A percentile compares a stretch with the other conserved stretches of the same genome.
These are phyloP conservation scores for Neurospora discreta DNA, from an alignment of 495 filamentous ascomycete species.

Conservation along the genomic window DNA sequence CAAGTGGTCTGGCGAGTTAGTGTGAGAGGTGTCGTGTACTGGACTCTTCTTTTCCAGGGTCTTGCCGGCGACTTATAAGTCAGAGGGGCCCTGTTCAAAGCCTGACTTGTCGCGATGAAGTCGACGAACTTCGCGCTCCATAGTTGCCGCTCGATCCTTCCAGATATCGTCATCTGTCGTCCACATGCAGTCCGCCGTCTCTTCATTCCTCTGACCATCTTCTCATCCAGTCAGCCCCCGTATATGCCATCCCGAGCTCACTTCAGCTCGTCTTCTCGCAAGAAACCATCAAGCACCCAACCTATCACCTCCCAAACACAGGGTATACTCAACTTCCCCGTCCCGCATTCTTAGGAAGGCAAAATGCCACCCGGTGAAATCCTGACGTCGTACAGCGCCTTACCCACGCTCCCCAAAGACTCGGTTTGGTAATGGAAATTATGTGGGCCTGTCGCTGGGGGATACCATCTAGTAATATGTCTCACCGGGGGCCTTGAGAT, in stretches of 20 bases:
- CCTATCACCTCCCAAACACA: neutral
- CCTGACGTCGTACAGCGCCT: neutral
- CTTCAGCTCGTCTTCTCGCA: neutral
- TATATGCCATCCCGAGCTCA: neutral
- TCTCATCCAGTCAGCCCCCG: neutral
- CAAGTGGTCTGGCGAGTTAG: neutral
- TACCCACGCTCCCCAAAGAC: neutral
- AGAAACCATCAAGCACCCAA: neutral
- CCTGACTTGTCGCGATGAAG: neutral
- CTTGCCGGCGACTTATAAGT: neutral
- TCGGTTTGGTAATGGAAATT: neutral
- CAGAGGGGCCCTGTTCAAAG: neutral
- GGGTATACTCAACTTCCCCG: neutral
- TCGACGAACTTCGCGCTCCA: neutral
- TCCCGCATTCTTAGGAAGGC: neutral
- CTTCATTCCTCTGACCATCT: neutral
- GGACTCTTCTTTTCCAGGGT: neutral
- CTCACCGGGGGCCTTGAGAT: neutral
- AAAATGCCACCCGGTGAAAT: neutral
- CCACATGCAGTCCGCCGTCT: neutral
- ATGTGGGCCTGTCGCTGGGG: neutral
- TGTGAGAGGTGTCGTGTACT: neutral
- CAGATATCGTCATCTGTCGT: neutral
- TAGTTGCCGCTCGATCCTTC: neutral
- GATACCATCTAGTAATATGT: neutral